These are phyloP conservation scores for Candida ponderosae DNA, from an alignment of 805 yeast species.

Conservation along the genomic window DNA sequence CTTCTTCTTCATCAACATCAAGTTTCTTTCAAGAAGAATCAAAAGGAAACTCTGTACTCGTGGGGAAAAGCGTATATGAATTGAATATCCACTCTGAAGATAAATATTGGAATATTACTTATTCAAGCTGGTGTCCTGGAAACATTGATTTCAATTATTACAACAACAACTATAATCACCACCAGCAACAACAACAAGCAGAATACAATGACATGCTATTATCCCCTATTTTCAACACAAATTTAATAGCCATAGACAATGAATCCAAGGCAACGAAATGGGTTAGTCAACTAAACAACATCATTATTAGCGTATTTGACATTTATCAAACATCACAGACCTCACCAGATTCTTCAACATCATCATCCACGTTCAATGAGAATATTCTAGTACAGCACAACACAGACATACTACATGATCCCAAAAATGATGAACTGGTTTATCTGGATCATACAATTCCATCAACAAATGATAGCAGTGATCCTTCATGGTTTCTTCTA, in stretches of 20 bases:
- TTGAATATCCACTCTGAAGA: constrained; percentile 69
- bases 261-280: constrained; percentile 68
- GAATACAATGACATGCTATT: no score
- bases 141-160: constrained; percentile 45
- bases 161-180: constrained; percentile 32
- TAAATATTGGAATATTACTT: constrained; percentile 78
- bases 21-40: constrained; percentile 1
- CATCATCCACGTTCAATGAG: no score
- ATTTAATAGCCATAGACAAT: constrained; percentile 68
- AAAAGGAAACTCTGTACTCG: constrained; percentile 23
- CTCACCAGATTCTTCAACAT: constrained; percentile 15
- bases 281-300: constrained; percentile 66
- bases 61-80: constrained; percentile 70
- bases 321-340: constrained; percentile 27
- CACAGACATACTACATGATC: not conserved
- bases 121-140: constrained; percentile 89
- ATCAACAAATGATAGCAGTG: not conserved
- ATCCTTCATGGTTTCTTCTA: constrained; percentile 67
- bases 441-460: not conserved
- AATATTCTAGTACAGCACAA: no score
- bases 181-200: constrained; percentile 16
- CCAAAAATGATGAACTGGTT: not conserved
- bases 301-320: constrained; percentile 76
- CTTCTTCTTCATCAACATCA: constrained; percentile 1
- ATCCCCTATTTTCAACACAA: constrained; percentile 9